Evolutionary conservation across 495 filamentous ascomycete species (phyloP), one percentile per base, ranked within the genome.

Genomic region (Hypoxylon lenormandii): DNA sequence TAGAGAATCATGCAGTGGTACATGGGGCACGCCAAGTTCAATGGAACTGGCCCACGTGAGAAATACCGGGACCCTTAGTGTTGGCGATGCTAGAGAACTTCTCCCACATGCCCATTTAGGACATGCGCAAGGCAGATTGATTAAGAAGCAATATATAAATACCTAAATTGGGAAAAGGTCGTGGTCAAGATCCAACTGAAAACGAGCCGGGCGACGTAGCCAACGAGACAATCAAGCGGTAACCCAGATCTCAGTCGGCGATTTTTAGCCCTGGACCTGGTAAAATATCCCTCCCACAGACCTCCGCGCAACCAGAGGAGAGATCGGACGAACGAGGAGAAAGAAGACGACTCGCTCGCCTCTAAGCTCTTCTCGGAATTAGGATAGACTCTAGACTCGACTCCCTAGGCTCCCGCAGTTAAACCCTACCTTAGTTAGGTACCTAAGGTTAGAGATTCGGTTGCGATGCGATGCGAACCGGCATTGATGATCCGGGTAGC

Each of bases 181-280:
- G 33, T 48, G 21, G 47, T 43, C 23, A 52, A 42, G 61, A 63
- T 48, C 53, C 53, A 40, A 49, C 47, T 58, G 23, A 33, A 51
- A 18, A 33, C 42, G 58, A 63, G 52, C 62, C 52, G 58, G 42
- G 28, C 65, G 40, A 54, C 30, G 23, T 30, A 60, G 56, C 46
- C 60, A 30, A 54, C 46, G 53, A 38, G 62, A 23, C 42, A 62
- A 45, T 33, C 47, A 57, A 45, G 23, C 52, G 58, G 46, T 53
- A 43, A 52, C 38, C 52, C 42, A 66, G 68, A 71, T 71, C 68
- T 71, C 62, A 52, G 52, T 71, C 62, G 68, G 68, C 58, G 62
- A 66, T 64, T 71, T 71, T 47, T 49, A 8, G 30, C 3, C 30
- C 30, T 68, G 61, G 53, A 26, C 62, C 62, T 53, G 54, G 68